Base-by-base conservation (phyloP, 1,284 basidiomycete genomes). In the Ganoderma sp. region DNA sequence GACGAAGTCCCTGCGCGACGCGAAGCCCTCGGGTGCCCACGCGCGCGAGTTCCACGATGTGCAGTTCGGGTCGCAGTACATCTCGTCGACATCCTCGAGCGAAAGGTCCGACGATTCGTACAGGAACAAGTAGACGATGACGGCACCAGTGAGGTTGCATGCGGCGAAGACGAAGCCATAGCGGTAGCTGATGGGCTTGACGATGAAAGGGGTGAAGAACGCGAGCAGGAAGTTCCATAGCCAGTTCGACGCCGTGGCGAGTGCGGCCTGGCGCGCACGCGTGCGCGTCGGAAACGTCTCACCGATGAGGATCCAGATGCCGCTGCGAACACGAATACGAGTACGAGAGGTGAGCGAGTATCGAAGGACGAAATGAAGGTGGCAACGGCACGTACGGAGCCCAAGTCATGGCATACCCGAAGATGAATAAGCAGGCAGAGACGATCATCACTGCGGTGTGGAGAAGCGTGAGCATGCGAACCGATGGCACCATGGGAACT, bases 371-470 rank as follows among this genome's bases (percentile, higher is more conserved):
- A 17, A n/a, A 8, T 10, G 48, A 50, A 22, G 28, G 28, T 34
- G 25, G 17, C 7, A 22, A 56, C 8, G 52, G 48, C 17, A 56
- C 81, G 70, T 69, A 84, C 79, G 88, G 87, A 41, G 85, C 88
- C 90, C 91, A 94, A 25, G 92, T 93, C 79, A 84, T 88, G 2
- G 92, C 91, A 75, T 90, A 94, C 15, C 90, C 91, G 41, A 90
- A 78, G 75, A 94, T 94, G 81, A 94, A 94, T 75, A 95, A 75
- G 75, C 90, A 93, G 0, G 91, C 89, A n/a, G 87, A 84, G 71
- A 92, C 86, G 72, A 94, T 93, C 87, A 94, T 90, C 28, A 93
- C 87, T 87, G 32, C 15, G 17, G 61, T 87, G 32, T 25, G 17
- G 61, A 15, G 5, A 25, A 48, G 6, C 28, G 61, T 69, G 34